These are phyloP conservation scores for Megacollybia platyphylla DNA, from an alignment of 1,284 basidiomycete species.

Conservation along the genomic window DNA sequence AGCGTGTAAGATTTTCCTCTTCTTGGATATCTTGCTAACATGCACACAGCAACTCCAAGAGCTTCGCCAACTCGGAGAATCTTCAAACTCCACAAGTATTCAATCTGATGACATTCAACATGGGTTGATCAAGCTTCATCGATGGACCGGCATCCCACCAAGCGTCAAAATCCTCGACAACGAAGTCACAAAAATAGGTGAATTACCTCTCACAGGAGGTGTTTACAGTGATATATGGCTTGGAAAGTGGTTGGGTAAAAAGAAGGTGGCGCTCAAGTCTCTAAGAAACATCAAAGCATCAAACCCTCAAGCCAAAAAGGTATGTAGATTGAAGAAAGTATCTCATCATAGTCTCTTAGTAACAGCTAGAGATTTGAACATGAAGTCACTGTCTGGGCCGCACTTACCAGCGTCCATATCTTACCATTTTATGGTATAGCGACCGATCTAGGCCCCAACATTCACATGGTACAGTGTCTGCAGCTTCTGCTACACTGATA, in stretches of 20 bases:
- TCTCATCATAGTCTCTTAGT: not conserved
- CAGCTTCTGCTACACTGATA: not conserved
- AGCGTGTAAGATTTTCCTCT: slow-evolving; percentile 19
- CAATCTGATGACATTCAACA: slow-evolving; percentile 22
- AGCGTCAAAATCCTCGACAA: slow-evolving; percentile 34
- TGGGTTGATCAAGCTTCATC: slow-evolving; percentile 31
- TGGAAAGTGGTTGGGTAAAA: slow-evolving; percentile 35
- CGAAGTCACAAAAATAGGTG: slow-evolving; percentile 26
- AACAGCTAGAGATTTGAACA: slow-evolving; percentile 32
- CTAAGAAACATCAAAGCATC: slow-evolving; percentile 28
- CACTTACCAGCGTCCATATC: slow-evolving; percentile 32
- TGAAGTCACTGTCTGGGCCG: slow-evolving; percentile 40
- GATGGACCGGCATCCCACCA: slow-evolving; percentile 34
- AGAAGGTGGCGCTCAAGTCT: slow-evolving; percentile 44
- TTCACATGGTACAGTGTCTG: slow-evolving; percentile 27
- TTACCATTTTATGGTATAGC: slow-evolving; percentile 40
- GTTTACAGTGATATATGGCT: slow-evolving; percentile 36
- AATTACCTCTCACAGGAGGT: slow-evolving; percentile 30
- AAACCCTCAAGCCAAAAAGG: slow-evolving; percentile 26
- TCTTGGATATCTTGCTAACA: not conserved
- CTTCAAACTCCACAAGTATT: slow-evolving; percentile 7
- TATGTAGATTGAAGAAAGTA: slow-evolving; percentile 8
- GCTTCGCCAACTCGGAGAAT: slow-evolving; percentile 13
- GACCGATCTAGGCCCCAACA: slow-evolving; percentile 31
- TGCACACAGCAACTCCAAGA: slow-evolving; percentile 13